Evolutionary conservation across 441 rosid species (phyloP).

Genomic region (Arabidopsis hybrid): DNA sequence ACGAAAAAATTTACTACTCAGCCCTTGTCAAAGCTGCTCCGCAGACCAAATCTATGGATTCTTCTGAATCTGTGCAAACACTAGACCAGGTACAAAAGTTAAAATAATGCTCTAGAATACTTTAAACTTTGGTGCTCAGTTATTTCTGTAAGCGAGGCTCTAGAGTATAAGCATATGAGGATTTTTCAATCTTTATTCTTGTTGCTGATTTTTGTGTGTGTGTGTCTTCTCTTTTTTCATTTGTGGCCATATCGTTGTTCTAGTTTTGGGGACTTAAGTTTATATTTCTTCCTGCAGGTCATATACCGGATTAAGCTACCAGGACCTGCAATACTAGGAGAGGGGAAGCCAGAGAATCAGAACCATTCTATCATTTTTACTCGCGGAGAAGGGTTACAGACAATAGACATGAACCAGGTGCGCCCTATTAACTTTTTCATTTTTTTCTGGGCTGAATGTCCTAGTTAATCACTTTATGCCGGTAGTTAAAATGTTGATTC

Average conservation of each 20-base stretch:
- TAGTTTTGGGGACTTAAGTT: slow-evolving; percentile 18
- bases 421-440: background rate
- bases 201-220: background rate
- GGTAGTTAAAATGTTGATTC: background rate
- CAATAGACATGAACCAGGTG: slow-evolving; percentile 83
- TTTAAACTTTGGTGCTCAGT: background rate
- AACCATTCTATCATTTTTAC: slow-evolving; percentile 76
- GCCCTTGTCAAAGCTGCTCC: slow-evolving; percentile 74
- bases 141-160: slow-evolving; percentile 13
- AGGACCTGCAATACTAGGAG: slow-evolving; percentile 69
- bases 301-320: slow-evolving; percentile 72
- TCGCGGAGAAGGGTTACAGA: slow-evolving; percentile 75
- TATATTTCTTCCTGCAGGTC: slow-evolving; percentile 48
- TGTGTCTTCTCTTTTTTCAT: background rate
- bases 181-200: background rate
- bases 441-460: slow-evolving; percentile 14
- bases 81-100: slow-evolving; percentile 61
- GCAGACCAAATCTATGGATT: slow-evolving; percentile 67
- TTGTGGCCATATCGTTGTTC: background rate
- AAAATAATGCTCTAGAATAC: background rate
- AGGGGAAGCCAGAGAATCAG: slow-evolving; percentile 79
- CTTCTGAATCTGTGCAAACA: slow-evolving; percentile 72
- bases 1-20: slow-evolving; percentile 64
- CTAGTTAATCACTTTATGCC: background rate
- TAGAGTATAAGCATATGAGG: background rate